A percentile compares a stretch with the other conserved stretches of the same genome.
Evolutionary conservation across 495 filamentous ascomycete species (phyloP).

Genomic region (Aspergillus taichungensis): DNA sequence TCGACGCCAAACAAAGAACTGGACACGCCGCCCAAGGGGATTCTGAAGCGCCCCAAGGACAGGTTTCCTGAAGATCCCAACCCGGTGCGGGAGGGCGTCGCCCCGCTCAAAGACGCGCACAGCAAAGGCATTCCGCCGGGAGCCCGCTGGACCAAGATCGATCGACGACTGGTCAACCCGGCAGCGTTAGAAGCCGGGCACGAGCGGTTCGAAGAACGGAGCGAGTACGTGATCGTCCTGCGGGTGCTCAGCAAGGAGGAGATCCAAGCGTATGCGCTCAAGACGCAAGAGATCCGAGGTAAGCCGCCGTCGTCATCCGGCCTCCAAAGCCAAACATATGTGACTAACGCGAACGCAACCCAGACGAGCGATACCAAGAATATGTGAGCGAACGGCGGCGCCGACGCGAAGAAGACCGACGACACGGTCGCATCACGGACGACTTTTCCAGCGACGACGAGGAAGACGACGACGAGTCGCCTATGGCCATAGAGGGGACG

Average conservation of each 20-base stretch:
- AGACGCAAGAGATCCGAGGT: slow-evolving; percentile 73
- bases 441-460: slow-evolving; percentile 36
- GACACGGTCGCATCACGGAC: slow-evolving; percentile 22
- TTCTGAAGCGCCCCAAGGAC: slow-evolving; percentile 60
- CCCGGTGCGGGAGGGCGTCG: slow-evolving; percentile 78
- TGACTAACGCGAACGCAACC: slow-evolving; percentile 4
- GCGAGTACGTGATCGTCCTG: slow-evolving; percentile 79
- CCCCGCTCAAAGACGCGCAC: slow-evolving; percentile 70
- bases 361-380: slow-evolving; percentile 31
- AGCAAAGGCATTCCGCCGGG: slow-evolving; percentile 67
- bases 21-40: slow-evolving; percentile 50
- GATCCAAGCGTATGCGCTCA: slow-evolving; percentile 67
- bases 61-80: slow-evolving; percentile 75
- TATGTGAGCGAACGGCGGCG: slow-evolving; percentile 26
- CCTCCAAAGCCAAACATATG: neutral
- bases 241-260: slow-evolving; percentile 72
- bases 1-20: slow-evolving; percentile 23
- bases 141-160: slow-evolving; percentile 86
- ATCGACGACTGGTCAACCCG: slow-evolving; percentile 72
- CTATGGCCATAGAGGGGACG: slow-evolving; percentile 25
- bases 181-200: slow-evolving; percentile 66
- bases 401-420: slow-evolving; percentile 23
- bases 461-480: slow-evolving; percentile 21
- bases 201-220: slow-evolving; percentile 72
- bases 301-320: slow-evolving; percentile 2